A percentile compares a stretch with the other conserved stretches of the same genome.
Evolutionary conservation across 495 filamentous ascomycete genomes (phyloP).

Genomic region (Parachaetomium inaequale): DNA sequence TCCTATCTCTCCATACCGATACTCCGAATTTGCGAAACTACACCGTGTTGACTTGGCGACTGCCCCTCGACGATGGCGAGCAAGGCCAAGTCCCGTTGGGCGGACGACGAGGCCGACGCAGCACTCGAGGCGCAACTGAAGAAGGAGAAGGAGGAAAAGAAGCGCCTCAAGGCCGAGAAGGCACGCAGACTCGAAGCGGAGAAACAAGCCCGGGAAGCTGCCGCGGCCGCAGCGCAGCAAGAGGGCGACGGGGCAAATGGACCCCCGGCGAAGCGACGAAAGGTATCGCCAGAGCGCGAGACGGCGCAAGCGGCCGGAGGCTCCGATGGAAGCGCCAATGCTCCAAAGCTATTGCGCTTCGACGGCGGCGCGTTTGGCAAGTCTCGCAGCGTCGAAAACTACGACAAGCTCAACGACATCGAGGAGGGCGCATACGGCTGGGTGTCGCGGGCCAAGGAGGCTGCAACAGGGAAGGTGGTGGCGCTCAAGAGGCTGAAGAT

Average conservation of each 20-base stretch:
- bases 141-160: constrained; percentile 86
- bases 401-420: constrained; percentile 90
- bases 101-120: constrained; percentile 71
- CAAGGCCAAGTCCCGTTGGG: constrained; percentile 78
- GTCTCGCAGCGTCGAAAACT: constrained; percentile 81
- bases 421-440: constrained; percentile 96
- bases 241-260: constrained; percentile 29
- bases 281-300: constrained; percentile 43
- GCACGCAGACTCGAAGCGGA: constrained; percentile 68
- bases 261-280: constrained; percentile 56
- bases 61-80: constrained; percentile 53
- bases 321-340: constrained; percentile 16
- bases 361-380: constrained; percentile 61
- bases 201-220: constrained; percentile 38
- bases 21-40: not conserved
- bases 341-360: constrained; percentile 63
- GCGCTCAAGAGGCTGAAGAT: constrained; percentile 95
- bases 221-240: constrained; percentile 25
- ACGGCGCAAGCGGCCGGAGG: constrained; percentile 10
- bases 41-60: not conserved
- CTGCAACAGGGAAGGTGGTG: constrained; percentile 76
- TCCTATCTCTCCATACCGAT: not conserved
- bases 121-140: constrained; percentile 68
- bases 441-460: constrained; percentile 83
- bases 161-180: constrained; percentile 78